These are phyloP conservation scores for Pythium pyrilobum DNA, from an alignment of 352 stramenopile genomes.

Conservation along the genomic window DNA sequence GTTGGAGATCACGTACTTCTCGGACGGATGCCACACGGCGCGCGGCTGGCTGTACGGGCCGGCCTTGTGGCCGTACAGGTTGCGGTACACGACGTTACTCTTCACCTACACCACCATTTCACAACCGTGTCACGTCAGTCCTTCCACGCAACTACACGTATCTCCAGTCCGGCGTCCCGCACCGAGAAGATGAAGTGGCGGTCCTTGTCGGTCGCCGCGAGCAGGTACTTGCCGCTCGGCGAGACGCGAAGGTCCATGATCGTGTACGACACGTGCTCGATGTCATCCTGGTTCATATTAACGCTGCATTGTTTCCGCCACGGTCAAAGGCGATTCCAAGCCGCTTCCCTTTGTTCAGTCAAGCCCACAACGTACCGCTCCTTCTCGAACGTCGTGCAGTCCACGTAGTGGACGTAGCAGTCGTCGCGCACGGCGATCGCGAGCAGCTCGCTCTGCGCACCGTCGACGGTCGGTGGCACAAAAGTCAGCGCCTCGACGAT, in stretches of 20 bases:
- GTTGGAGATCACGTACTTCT: slow-evolving; percentile 84
- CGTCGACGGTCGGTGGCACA: slow-evolving; percentile 20
- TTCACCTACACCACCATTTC: slow-evolving; percentile 34
- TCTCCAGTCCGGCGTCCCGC: no score
- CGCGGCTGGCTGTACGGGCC: slow-evolving; percentile 77
- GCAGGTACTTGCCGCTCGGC: slow-evolving; percentile 66
- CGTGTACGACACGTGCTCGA: slow-evolving; percentile 84
- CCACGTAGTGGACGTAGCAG: slow-evolving; percentile 82
- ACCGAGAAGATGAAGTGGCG: slow-evolving; percentile 78
- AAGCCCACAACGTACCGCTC: slow-evolving; percentile 34
- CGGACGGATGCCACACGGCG: slow-evolving; percentile 66
- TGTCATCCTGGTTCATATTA: slow-evolving; percentile 84
- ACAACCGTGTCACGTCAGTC: not conserved
- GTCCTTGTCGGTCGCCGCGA: slow-evolving; percentile 77
- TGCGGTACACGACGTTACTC: slow-evolving; percentile 58
- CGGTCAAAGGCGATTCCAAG: not conserved
- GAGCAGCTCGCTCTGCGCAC: slow-evolving; percentile 33
- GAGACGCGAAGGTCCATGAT: slow-evolving; percentile 81
- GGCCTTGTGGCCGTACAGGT: slow-evolving; percentile 81
- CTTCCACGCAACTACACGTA: no score
- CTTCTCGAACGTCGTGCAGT: slow-evolving; percentile 76
- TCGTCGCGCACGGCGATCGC: slow-evolving; percentile 70
- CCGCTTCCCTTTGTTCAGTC: no score
- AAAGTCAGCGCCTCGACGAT: slow-evolving; percentile 65
- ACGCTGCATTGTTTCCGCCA: slow-evolving; percentile 27